Conservation (phyloP, 768 basidiomycete genomes). For the Rhodotorula diobovata region DNA sequence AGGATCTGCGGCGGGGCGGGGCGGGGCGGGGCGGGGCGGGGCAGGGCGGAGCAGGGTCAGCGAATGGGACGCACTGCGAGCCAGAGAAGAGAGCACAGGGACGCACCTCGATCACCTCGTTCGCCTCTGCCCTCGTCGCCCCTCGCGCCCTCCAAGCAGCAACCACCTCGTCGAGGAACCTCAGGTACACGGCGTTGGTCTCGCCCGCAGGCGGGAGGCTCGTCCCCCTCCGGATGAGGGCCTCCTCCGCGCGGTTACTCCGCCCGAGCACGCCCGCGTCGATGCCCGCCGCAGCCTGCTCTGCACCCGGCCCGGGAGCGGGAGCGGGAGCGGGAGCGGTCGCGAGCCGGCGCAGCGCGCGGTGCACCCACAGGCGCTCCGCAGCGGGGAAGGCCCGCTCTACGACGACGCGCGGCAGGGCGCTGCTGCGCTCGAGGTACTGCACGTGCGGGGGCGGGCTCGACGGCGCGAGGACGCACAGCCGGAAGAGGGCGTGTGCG, state of each 20-base stretch:
- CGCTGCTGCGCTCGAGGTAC: conserved; percentile 20
- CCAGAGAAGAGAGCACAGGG: too few species aligned
- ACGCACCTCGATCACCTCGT: conserved; percentile 32
- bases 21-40: not conserved
- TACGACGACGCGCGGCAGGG: not conserved
- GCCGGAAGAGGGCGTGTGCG: conserved; percentile 16
- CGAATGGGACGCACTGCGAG: not conserved
- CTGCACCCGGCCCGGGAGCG: too few species aligned
- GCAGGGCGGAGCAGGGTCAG: conserved; percentile 2
- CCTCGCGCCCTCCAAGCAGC: conserved; percentile 23
- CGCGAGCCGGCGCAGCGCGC: conserved; percentile 15
- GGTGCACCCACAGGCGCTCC: conserved; percentile 12
- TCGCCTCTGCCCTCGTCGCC: not conserved
- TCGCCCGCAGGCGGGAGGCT: conserved; percentile 32
- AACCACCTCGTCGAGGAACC: conserved; percentile 34
- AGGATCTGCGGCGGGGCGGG: conserved; percentile 56
- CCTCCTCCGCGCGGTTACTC: conserved; percentile 19
- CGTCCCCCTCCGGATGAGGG: conserved; percentile 14
- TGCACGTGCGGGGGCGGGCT: not conserved
- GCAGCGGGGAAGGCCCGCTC: conserved; percentile 1
- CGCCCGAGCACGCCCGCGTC: not conserved
- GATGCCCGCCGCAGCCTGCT: too few species aligned
- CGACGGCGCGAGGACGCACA: not conserved
- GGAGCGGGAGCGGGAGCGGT: too few species aligned
- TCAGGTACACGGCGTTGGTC: conserved; percentile 24